Base-by-base conservation (phyloP, 1,284 basidiomycete genomes). In the Puccinia coronata region DNA sequence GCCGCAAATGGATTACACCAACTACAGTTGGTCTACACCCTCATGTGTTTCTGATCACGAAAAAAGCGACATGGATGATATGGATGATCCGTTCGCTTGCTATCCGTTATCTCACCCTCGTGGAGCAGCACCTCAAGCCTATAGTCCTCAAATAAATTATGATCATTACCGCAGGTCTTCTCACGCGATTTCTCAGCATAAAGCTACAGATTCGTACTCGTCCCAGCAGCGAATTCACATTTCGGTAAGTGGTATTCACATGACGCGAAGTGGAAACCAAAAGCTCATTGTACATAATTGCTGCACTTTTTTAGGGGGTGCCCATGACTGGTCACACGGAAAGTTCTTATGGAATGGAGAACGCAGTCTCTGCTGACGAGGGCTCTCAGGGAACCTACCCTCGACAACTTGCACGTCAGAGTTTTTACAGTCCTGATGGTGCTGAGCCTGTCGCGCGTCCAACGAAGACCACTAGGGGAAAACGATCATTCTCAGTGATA, bases 71-170 rank as follows among this genome's bases (percentile, higher is more conserved):
- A 20, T 20, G 4, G 72, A 57, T 18, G 76, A 78, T 36, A 67
- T 39, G 61, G 76, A 78, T 69, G 76, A 78, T 57, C 76, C 76
- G 6, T 78, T 78, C 70, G 76, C 76, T 31, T 47, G 76, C 63
- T 67, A 78, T 36, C 76, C 76, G 12, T 23, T 36, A 14, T 55
- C 65, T 23, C 36, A 39, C 23, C 63, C 47, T 39, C 34, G 28
- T 2, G 18, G 59, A n/a, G 28, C 16, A 36, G 34, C 28, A 39
- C 25, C n/a, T 20, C 43, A 55, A 31, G 31, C 3, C 23, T 39
- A 36, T 20, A 9, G 23, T 20, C 25, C 51, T 43, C 61, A 69
- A 34, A 23, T 41, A n/a, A 53, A 69, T 41, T 43, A 31, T n/a
- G 9, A 63, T 9, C 49, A 31, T 8, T 25, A 39, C 34, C 25